phyloP scores from a whole-genome alignment of 208 protist species.

The Acanthamoeba sp. region DNA sequence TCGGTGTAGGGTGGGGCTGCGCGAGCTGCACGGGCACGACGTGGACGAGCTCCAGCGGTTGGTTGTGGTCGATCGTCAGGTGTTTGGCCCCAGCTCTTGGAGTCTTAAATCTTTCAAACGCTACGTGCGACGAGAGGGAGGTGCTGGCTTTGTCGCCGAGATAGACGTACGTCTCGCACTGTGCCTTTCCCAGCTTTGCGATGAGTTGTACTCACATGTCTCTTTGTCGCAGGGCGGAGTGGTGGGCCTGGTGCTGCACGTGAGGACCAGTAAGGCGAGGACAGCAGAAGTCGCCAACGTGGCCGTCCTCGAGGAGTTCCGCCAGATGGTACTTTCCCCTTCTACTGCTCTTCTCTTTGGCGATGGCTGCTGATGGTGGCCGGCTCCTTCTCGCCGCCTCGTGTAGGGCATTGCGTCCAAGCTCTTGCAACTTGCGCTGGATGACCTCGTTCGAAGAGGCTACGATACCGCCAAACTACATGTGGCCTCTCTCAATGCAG shows the following conservation, averaged over 20 bases:
- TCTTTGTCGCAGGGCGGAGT: neutral
- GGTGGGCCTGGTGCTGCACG: neutral
- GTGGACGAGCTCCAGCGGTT: neutral
- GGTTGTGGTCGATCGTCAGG: neutral
- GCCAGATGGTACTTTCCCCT: constrained; percentile 44
- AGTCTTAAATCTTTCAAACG: neutral
- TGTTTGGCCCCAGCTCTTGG: neutral
- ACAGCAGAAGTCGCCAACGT: neutral
- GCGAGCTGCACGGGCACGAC: neutral
- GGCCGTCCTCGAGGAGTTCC: constrained; percentile 3
- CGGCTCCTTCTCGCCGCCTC: too few relatives aligned
- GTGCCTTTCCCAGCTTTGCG: neutral
- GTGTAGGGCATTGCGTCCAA: neutral
- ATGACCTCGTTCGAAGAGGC: neutral
- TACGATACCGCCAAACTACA: constrained; percentile 6
- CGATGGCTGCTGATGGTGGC: too few relatives aligned
- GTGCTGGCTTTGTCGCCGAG: neutral
- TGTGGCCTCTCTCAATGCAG: neutral
- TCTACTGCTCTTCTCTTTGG: too few relatives aligned
- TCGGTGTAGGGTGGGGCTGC: neutral
- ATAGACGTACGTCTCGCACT: neutral
- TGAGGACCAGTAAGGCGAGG: neutral
- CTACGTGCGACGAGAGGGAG: neutral
- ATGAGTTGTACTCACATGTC: neutral
- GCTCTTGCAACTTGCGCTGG: neutral